Evolutionary conservation across 2,329 filamentous ascomycete genomes (phyloP).

Genomic region (Cadophora luteo-olivacea): DNA sequence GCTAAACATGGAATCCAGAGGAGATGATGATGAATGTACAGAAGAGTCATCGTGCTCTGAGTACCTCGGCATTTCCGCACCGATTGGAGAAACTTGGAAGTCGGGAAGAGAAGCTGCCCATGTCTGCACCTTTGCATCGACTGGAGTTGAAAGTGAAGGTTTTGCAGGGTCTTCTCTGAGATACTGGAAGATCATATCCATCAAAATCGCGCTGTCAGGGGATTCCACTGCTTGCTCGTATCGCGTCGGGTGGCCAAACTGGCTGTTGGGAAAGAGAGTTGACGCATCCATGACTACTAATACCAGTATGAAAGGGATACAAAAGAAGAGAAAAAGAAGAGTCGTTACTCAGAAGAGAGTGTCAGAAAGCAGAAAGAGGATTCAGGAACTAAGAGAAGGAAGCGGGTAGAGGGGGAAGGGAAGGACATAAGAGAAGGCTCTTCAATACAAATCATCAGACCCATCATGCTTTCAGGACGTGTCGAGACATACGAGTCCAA

Average conservation of each 20-base stretch:
- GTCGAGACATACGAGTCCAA: slow-evolving; percentile 8
- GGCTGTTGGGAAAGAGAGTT: slow-evolving; percentile 3
- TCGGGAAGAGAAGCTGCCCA: slow-evolving; percentile 22
- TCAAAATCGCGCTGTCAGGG: slow-evolving; percentile 20
- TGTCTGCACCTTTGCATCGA: slow-evolving; percentile 12
- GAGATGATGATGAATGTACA: slow-evolving; percentile 20
- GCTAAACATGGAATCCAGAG: slow-evolving; percentile 22
- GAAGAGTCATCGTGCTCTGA: slow-evolving; percentile 5
- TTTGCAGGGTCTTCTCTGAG: slow-evolving; percentile 17
- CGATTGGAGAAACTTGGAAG: slow-evolving; percentile 13
- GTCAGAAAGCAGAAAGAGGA: slow-evolving; percentile 6
- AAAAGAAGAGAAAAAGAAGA: not conserved
- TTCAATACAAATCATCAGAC: slow-evolving; percentile 6
- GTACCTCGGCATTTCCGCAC: slow-evolving; percentile 5
- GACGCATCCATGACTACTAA: slow-evolving; percentile 16
- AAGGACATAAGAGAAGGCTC: slow-evolving; percentile 12
- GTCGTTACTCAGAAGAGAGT: not conserved
- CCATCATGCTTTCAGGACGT: not conserved
- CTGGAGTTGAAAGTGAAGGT: slow-evolving; percentile 14
- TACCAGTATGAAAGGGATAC: not conserved
- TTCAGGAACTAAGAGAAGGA: not conserved
- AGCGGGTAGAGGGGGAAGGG: not conserved
- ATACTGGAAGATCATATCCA: slow-evolving; percentile 27
- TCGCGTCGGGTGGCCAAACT: slow-evolving; percentile 6
- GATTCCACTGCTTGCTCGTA: slow-evolving; percentile 18